These are phyloP conservation scores for Tolypocladium guangdongense DNA, from an alignment of 2,329 filamentous ascomycete genomes.

Conservation along the genomic window DNA sequence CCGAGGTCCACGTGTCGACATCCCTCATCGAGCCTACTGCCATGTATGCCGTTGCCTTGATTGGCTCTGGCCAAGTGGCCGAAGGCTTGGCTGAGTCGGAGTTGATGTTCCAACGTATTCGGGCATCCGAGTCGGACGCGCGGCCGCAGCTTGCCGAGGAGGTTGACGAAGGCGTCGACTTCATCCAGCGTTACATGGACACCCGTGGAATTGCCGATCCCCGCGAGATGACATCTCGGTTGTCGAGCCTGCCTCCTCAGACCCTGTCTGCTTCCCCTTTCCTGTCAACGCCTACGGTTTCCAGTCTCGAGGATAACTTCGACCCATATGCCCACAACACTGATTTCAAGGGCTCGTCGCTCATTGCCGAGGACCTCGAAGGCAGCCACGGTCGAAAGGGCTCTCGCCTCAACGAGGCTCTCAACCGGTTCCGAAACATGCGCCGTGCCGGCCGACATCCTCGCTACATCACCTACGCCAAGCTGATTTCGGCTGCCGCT, in stretches of 20 bases:
- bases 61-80: slow-evolving; percentile 74
- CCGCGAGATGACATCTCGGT: slow-evolving; percentile 38
- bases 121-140: slow-evolving; percentile 41
- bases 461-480: slow-evolving; percentile 92
- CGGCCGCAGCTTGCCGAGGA: slow-evolving; percentile 58
- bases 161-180: slow-evolving; percentile 77
- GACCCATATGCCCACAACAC: slow-evolving; percentile 87
- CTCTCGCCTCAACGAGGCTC: slow-evolving; percentile 65
- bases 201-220: slow-evolving; percentile 43
- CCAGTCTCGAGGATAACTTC: slow-evolving; percentile 67
- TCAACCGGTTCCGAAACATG: slow-evolving; percentile 83
- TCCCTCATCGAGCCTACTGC: slow-evolving; percentile 76
- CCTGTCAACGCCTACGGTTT: slow-evolving; percentile 42
- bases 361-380: slow-evolving; percentile 85
- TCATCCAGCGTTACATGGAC: slow-evolving; percentile 49
- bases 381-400: slow-evolving; percentile 63
- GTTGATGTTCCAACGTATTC: slow-evolving; percentile 78
- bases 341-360: slow-evolving; percentile 85
- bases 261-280: slow-evolving; percentile 35
- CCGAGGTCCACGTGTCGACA: slow-evolving; percentile 46
- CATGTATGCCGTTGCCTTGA: slow-evolving; percentile 83
- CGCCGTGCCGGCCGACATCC: slow-evolving; percentile 84
- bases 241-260: slow-evolving; percentile 32
- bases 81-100: slow-evolving; percentile 72
- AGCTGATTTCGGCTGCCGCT: slow-evolving; percentile 82